Percentiles rank a stretch among this genome's conserved stretches.
These are phyloP conservation scores for Rachicladosporium sp. DNA, from an alignment of 2,329 filamentous ascomycete genomes.

Conservation along the genomic window DNA sequence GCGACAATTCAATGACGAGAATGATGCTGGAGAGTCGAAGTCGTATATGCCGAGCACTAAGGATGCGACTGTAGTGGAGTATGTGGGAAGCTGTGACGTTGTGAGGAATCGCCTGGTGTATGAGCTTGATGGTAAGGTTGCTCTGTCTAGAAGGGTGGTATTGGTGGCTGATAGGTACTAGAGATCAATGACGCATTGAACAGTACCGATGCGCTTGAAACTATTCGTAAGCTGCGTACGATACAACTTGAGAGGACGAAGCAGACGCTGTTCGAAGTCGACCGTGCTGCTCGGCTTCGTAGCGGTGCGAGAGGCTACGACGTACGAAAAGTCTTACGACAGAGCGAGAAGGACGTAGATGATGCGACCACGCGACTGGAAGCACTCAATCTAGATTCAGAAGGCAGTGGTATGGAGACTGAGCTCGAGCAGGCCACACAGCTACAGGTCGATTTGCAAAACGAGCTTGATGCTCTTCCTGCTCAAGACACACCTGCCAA, in stretches of 20 bases:
- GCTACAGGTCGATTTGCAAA: slow-evolving; percentile 55
- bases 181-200: slow-evolving; percentile 1
- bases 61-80: slow-evolving; percentile 13
- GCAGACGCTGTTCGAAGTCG: slow-evolving; percentile 8
- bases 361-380: slow-evolving; percentile 22
- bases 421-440: slow-evolving; percentile 61
- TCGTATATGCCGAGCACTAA: slow-evolving; percentile 1
- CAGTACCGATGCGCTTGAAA: neutral
- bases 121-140: slow-evolving; percentile 9
- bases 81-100: slow-evolving; percentile 13
- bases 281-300: slow-evolving; percentile 54
- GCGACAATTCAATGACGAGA: slow-evolving; percentile 3
- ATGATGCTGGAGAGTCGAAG: slow-evolving; percentile 5
- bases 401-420: slow-evolving; percentile 36
- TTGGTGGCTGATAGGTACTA: neutral
- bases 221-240: slow-evolving; percentile 1
- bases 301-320: slow-evolving; percentile 64
- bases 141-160: slow-evolving; percentile 8
- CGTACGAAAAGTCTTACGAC: slow-evolving; percentile 61
- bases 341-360: slow-evolving; percentile 55
- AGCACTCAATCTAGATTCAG: slow-evolving; percentile 37
- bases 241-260: slow-evolving; percentile 10
- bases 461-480: neutral
- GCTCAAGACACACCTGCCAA: slow-evolving; percentile 38
- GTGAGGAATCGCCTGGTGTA: slow-evolving; percentile 9